A percentile compares a stretch with the other conserved stretches of the same genome.
Conservation (phyloP, 1,284 basidiomycete genomes). For the Tilletia indica region DNA sequence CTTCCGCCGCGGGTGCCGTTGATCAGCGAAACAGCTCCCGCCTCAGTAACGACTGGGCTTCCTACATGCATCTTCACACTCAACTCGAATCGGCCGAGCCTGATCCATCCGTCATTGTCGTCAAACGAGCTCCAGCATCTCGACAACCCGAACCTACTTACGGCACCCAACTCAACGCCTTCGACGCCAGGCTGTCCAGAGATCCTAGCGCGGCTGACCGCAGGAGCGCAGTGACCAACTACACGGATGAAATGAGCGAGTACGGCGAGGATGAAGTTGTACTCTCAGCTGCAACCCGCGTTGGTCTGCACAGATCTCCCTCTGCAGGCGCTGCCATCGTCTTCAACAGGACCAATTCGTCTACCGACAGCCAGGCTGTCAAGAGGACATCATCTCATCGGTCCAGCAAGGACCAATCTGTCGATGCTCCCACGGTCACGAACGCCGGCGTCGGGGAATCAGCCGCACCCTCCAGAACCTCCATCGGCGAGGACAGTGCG, state of each 20-base stretch:
- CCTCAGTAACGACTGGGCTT: constrained; percentile 10
- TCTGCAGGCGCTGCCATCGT: constrained; percentile 2
- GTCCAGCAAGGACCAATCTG: not conserved
- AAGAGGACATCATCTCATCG: not conserved
- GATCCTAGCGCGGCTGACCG: not conserved
- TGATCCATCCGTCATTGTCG: constrained; percentile 12
- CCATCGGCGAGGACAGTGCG: constrained; percentile 11
- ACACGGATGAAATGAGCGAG: constrained; percentile 13
- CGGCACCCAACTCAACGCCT: not conserved
- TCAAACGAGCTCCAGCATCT: not conserved
- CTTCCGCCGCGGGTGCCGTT: not conserved
- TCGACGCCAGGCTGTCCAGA: not conserved
- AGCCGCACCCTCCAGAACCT: not conserved
- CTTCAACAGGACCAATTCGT: not conserved
- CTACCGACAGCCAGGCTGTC: not conserved
- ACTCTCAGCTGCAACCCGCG: not conserved
- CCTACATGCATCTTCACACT: constrained; percentile 5
- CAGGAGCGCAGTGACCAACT: not conserved
- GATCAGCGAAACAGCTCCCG: constrained; percentile 11
- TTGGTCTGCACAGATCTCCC: constrained; percentile 4
- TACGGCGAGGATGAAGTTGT: constrained; percentile 8
- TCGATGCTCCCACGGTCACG: not conserved
- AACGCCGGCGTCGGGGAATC: not conserved
- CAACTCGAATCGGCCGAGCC: constrained; percentile 3
- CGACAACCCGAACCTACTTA: not conserved